Evolutionary conservation across 2,329 filamentous ascomycete species (phyloP), one percentile per base, ranked within the genome.

Genomic region (Hypoxylon sp.): DNA sequence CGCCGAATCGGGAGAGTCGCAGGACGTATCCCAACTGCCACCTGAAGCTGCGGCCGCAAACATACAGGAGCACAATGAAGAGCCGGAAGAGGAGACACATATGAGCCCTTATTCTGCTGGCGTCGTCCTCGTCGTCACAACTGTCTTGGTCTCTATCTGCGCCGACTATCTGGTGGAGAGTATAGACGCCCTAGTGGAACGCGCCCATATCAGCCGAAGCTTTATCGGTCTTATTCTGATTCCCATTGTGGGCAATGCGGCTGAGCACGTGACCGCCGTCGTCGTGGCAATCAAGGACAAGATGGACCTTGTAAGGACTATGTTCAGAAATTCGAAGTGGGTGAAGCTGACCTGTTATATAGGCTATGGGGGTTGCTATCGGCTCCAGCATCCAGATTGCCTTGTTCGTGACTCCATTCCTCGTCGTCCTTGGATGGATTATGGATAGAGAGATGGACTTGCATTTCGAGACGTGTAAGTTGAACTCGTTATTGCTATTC

Each of bases 321-420:
- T 59, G 14, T 13, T 7, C 10, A 32, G 14, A 36, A n/a, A 19
- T 32, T 19, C 5, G 3, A 17, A 9, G 23, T 30, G 7, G 7
- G 21, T 14, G 30, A 23, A n/a, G 23, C 68, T 74, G 45, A 73
- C 52, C 45, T 21, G 34, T 36, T 13, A 83, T 41, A 77, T 43
- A 79, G 78, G 89, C 92, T 30, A 92, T 95, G 83, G 91, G 91
- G 45, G 92, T 95, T 55, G 92, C 92, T 28, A 92, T 95, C 75
- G 92, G 92, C 49, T 93, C 90, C 65, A 93, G 90, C 78, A 90
- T 95, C 77, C 92, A 95, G 80, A 95, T 95, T 74, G 92, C 92
- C 21, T 84, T 95, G 49, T 89, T 94, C 48, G 92, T 95, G 51
- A 94, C 92, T 0, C 92, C 92, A 0, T 91, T 92, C 80, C 83